Evolutionary conservation across 768 basidiomycete genomes (phyloP), one percentile per base, ranked within the genome.

Genomic region (Melanogaster broomeanus): DNA sequence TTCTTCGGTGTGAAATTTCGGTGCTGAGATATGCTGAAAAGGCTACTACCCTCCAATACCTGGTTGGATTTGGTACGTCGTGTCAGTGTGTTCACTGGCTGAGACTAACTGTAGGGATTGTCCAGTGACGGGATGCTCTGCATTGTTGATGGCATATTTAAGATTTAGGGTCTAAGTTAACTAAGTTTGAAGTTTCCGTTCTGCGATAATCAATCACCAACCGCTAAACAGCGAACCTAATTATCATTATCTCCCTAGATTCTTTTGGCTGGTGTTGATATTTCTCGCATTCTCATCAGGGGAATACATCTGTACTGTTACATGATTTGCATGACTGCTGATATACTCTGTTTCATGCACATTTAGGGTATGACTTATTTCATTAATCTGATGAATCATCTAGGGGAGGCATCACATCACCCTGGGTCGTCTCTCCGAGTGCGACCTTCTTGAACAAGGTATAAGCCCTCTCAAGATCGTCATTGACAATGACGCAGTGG

Each of bases 401-500:
- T 42, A 89, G 67, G 11, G 75, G 70, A 4, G 93, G 93, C 44
- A 96, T 71, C 33, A 54, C 55, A 69, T 95, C 92, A 13, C 83
- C 79, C 24, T 65, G 64, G 22, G 81, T 71, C 38, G 70, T 63
- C 48, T 89, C 82, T 21, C 90, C 94, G 34, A 88, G 74, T 0
- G 93, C 90, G 18, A 94, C 79, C 51, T 74, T 73, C 67, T 83
- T 85, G 65, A 98, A 84, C n/a, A 87, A 67, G 0, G 72, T 70
- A 66, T 95, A 96, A 8, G 95, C 92, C 15, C 82, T 72, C 40
- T 95, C 90, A 13, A 96, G 67, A 63, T 95, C 83, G 60, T 94
- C 94, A 69, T 98, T 98, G 52, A 98, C 83, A 53, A 98, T 84
- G 51, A 97, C 81, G 31, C 89, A 62, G 67, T 98, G 89, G 59